phyloP scores from a whole-genome alignment of 2,329 filamentous ascomycete genomes.

The Phaeosphaeriaceae sp. region DNA sequence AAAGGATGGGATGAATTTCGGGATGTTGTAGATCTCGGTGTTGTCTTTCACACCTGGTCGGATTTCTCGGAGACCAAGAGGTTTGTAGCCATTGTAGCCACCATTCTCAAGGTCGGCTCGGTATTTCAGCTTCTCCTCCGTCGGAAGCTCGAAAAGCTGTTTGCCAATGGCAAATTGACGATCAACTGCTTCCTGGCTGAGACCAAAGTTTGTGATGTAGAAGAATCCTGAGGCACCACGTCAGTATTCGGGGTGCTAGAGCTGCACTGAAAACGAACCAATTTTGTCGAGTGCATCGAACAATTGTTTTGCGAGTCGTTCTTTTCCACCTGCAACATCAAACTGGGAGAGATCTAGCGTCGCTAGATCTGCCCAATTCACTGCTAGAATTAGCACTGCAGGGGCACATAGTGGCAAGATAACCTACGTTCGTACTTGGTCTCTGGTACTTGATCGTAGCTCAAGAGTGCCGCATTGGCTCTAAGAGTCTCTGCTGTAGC shows the following conservation, averaged over 20 bases:
- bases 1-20: constrained; percentile 66
- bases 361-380: constrained; percentile 16
- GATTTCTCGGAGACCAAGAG: constrained; percentile 30
- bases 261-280: not conserved
- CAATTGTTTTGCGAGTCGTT: constrained; percentile 60
- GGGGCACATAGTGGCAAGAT: not conserved
- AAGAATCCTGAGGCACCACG: constrained; percentile 19
- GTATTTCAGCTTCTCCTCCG: constrained; percentile 20
- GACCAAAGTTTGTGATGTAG: constrained; percentile 23
- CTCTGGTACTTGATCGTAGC: constrained; percentile 12
- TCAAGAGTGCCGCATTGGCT: constrained; percentile 2
- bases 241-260: not conserved
- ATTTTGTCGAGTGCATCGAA: constrained; percentile 56
- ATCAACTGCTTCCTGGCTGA: constrained; percentile 21
- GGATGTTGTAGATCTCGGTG: constrained; percentile 65
- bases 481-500: constrained; percentile 7
- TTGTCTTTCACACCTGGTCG: constrained; percentile 58
- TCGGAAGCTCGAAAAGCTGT: constrained; percentile 17
- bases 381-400: not conserved
- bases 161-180: constrained; percentile 24
- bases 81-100: constrained; percentile 58
- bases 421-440: constrained; percentile 10
- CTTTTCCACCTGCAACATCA: constrained; percentile 61
- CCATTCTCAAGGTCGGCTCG: constrained; percentile 19
- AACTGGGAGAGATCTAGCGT: constrained; percentile 56